A percentile compares a stretch with the other conserved stretches of the same genome.
phyloP scores from a whole-genome alignment of 495 filamentous ascomycete genomes.

The Hypoxylon intermedium region DNA sequence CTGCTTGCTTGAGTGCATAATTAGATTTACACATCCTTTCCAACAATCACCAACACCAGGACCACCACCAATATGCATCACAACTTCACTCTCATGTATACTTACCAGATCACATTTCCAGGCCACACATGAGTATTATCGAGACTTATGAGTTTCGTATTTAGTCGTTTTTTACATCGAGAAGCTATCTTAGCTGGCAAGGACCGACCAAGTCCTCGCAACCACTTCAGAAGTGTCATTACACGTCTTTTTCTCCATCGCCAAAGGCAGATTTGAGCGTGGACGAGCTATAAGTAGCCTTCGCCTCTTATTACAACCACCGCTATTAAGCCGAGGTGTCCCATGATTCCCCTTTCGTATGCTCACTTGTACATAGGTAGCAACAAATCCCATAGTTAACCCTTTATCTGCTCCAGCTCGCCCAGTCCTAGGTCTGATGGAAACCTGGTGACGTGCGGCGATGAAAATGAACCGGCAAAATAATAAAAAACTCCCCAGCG shows the following conservation, averaged over 20 bases:
- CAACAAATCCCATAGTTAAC: neutral
- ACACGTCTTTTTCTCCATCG: neutral
- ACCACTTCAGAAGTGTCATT: neutral
- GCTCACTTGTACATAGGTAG: slow-evolving; percentile 9
- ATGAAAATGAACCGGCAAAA: neutral
- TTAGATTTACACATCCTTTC: too few relatives aligned
- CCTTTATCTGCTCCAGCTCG: slow-evolving; percentile 5
- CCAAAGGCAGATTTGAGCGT: neutral
- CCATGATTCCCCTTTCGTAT: slow-evolving; percentile 28
- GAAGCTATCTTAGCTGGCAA: neutral
- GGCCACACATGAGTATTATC: too few relatives aligned
- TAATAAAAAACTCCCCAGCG: slow-evolving; percentile 29
- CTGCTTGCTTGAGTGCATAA: too few relatives aligned
- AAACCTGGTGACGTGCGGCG: slow-evolving; percentile 8
- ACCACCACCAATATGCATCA: too few relatives aligned
- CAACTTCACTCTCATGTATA: too few relatives aligned
- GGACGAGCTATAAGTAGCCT: slow-evolving; percentile 1
- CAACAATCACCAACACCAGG: too few relatives aligned
- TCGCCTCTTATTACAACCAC: slow-evolving; percentile 14
- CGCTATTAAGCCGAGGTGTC: slow-evolving; percentile 16
- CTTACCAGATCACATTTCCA: too few relatives aligned
- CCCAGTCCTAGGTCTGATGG: slow-evolving; percentile 13
- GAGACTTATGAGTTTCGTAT: neutral
- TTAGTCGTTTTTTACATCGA: neutral
- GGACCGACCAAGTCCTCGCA: slow-evolving; percentile 3